Percentiles rank a stretch among this genome's conserved stretches.
Conservation (phyloP, 2,329 filamentous ascomycete species). For the Stenocarpella maydis region DNA sequence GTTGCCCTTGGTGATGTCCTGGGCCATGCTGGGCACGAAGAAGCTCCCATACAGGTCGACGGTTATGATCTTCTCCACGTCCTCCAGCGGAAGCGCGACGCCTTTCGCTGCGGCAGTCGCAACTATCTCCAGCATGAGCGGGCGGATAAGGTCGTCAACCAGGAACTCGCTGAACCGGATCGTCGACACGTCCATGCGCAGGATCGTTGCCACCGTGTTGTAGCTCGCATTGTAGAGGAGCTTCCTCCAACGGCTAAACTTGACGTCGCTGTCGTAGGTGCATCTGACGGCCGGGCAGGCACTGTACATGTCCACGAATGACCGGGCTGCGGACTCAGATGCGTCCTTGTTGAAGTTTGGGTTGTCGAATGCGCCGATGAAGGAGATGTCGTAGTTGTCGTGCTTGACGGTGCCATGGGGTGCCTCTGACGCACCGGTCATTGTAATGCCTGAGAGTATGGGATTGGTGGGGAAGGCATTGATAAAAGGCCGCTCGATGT, state of each 20-base stretch:
- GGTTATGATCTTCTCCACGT: slow-evolving; percentile 55
- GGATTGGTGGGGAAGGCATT: slow-evolving; percentile 58
- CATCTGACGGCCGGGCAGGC: slow-evolving; percentile 53
- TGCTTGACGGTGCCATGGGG: slow-evolving; percentile 58
- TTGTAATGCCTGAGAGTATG: slow-evolving; percentile 60
- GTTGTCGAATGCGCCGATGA: slow-evolving; percentile 58
- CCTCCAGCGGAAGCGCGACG: slow-evolving; percentile 50
- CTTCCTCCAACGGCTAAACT: slow-evolving; percentile 55
- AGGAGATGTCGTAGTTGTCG: slow-evolving; percentile 51
- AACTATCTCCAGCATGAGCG: slow-evolving; percentile 61
- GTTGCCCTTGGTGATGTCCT: slow-evolving; percentile 61
- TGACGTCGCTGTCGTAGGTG: slow-evolving; percentile 50
- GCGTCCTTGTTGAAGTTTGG: slow-evolving; percentile 44
- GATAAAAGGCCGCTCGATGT: slow-evolving; percentile 65
- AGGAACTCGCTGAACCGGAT: slow-evolving; percentile 54
- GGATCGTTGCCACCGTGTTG: slow-evolving; percentile 61
- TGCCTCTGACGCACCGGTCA: slow-evolving; percentile 60
- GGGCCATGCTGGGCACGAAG: slow-evolving; percentile 61
- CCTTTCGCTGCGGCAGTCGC: slow-evolving; percentile 54
- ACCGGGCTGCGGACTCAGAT: slow-evolving; percentile 42
- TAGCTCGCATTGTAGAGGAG: slow-evolving; percentile 57
- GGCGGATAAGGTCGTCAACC: slow-evolving; percentile 56
- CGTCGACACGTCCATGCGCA: slow-evolving; percentile 57
- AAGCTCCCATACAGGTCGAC: slow-evolving; percentile 58
- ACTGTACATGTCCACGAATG: slow-evolving; percentile 55